Evolutionary conservation across 192 early-diverging fungal species (phyloP), one percentile per base, ranked within the genome.

Genomic region (Diversispora epigaea): DNA sequence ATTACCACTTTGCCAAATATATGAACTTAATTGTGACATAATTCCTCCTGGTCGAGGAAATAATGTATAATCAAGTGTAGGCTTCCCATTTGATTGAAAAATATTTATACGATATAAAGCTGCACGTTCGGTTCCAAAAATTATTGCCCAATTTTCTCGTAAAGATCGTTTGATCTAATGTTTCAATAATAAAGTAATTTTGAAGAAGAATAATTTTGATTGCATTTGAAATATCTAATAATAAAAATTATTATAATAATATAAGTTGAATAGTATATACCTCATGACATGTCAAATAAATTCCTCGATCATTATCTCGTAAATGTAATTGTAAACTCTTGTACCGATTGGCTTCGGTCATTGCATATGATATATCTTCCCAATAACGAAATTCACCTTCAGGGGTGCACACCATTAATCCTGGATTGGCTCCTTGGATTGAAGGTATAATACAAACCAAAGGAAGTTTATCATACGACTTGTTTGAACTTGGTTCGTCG

Each of bases 351-450:
- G 25, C 21, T 15, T 65, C 62, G 15, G 39, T 19, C 14, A 56
- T 44, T 6, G 54, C 43, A 17, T 55, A n/a, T 17, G 55, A 63
- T 52, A 77, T 43, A 44, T 70, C 68, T 22, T 62, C 45, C 76
- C 76, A 77, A 39, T 77, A 77, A 6, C 76, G 68, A 63, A 77
- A 41, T 55, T 77, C 58, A 10, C 76, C 76, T 43, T 62, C 65
- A 9, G 47, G 57, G 4, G 76, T 58, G 44, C 54, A 77, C n/a
- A 46, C 76, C 21, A 77, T 11, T 52, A 77, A 44, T 4, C 76
- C 76, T 12, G 57, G 54, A 47, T 43, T 56, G 44, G 22, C 8
- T 19, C 21, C 3, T 52, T 73, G 22, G 50, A 15, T n/a, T 21
- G 69, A 52, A 11, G 76, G 69, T 19, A 77, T 66, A n/a, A 77